Conservation (phyloP, 2,329 filamentous ascomycete species). For the Aspergillus neotritici region DNA sequence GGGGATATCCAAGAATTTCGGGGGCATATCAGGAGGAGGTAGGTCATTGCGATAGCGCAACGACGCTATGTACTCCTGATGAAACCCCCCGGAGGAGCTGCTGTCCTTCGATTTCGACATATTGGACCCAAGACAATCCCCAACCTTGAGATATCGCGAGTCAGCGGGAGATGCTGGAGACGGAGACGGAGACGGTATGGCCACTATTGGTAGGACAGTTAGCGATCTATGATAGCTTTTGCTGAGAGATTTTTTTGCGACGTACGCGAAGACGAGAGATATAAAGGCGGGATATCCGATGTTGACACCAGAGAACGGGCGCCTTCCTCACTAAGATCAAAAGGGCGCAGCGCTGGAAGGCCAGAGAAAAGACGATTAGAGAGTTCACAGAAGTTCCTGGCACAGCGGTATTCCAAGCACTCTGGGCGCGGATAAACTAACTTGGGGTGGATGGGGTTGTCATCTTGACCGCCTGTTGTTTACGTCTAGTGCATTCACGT, state of each 20-base stretch:
- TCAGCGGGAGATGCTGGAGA: too few relatives aligned
- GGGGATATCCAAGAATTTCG: constrained; percentile 94
- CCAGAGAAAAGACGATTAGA: constrained; percentile 4
- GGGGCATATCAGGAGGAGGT: constrained; percentile 86
- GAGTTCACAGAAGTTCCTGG: background rate
- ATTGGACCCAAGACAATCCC: background rate
- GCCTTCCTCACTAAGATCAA: too few relatives aligned
- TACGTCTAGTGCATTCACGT: constrained; percentile 7
- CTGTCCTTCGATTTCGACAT: constrained; percentile 40
- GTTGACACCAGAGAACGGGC: too few relatives aligned
- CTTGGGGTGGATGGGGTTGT: constrained; percentile 17
- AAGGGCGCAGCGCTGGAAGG: too few relatives aligned
- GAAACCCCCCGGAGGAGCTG: constrained; percentile 47
- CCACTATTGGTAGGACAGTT: too few relatives aligned
- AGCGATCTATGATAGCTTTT: too few relatives aligned
- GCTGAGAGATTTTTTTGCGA: too few relatives aligned
- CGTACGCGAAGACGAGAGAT: too few relatives aligned
- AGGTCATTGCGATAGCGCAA: constrained; percentile 94
- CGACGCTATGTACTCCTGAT: constrained; percentile 96
- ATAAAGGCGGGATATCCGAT: too few relatives aligned
- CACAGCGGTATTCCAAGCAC: constrained; percentile 4
- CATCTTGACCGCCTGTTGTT: constrained; percentile 20
- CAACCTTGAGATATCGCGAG: too few relatives aligned
- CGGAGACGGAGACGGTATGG: too few relatives aligned
- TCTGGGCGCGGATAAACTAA: constrained; percentile 13